A percentile compares a stretch with the other conserved stretches of the same genome.
phyloP scores from a whole-genome alignment of 1,139 yeast genomes.

The Kodamaea suecica region DNA sequence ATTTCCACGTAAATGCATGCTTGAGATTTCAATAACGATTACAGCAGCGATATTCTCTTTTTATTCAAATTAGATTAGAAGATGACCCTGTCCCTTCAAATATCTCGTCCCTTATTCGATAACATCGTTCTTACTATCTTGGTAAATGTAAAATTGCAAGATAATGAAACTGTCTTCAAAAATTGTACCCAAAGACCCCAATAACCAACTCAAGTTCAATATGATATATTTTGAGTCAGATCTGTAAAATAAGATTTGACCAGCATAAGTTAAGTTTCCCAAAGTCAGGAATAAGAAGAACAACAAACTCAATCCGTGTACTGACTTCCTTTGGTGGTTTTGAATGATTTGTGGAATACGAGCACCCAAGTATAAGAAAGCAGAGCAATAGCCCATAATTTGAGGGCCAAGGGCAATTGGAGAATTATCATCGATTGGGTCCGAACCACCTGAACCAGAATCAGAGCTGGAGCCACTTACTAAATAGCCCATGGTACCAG shows the following conservation, averaged over 20 bases:
- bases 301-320: slow-evolving; percentile 69
- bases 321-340: slow-evolving; percentile 65
- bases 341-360: slow-evolving; percentile 77
- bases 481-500: slow-evolving; percentile 65
- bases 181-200: slow-evolving; percentile 74
- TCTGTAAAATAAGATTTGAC: slow-evolving; percentile 67
- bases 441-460: slow-evolving; percentile 12
- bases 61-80: no score
- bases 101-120: slow-evolving; percentile 6
- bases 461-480: slow-evolving; percentile 38
- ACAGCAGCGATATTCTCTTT: no score
- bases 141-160: slow-evolving; percentile 61
- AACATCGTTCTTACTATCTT: slow-evolving; percentile 22
- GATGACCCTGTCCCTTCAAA: no score
- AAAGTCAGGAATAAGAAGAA: slow-evolving; percentile 72
- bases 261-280: slow-evolving; percentile 76
- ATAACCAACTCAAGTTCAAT: slow-evolving; percentile 68
- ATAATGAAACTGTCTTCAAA: slow-evolving; percentile 64
- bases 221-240: slow-evolving; percentile 57
- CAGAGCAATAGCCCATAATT: slow-evolving; percentile 68
- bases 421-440: slow-evolving; percentile 18
- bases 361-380: slow-evolving; percentile 68
- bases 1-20: no score
- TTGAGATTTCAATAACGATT: no score
- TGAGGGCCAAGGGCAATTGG: slow-evolving; percentile 58